Evolutionary conservation across 768 basidiomycete genomes (phyloP).

Genomic region (Boletus sp.): DNA sequence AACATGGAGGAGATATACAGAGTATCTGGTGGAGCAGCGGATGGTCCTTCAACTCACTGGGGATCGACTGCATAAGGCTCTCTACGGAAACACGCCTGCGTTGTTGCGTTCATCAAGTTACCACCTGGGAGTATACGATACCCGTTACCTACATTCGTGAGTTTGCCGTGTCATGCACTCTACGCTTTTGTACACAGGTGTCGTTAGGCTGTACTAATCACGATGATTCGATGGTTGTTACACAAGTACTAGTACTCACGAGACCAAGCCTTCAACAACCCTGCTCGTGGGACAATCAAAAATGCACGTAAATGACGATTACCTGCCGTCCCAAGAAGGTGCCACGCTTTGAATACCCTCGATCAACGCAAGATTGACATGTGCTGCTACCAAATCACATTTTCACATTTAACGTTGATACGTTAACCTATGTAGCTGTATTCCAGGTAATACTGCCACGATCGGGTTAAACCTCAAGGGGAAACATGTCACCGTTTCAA

Average conservation of each 20-base stretch:
- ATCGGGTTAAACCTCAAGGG: neutral
- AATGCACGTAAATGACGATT: constrained; percentile 11
- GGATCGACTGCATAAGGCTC: constrained; percentile 38
- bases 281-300: constrained; percentile 16
- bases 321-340: neutral
- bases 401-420: neutral
- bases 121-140: constrained; percentile 4
- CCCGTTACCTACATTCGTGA: constrained; percentile 12
- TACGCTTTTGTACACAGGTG: constrained; percentile 1
- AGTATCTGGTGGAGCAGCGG: constrained; percentile 50
- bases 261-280: constrained; percentile 4
- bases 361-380: neutral
- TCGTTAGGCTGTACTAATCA: neutral
- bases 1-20: constrained; percentile 61
- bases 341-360: constrained; percentile 2
- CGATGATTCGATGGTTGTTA: neutral
- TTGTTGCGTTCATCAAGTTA: constrained; percentile 4
- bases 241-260: constrained; percentile 2
- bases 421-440: neutral
- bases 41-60: constrained; percentile 52
- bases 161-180: neutral
- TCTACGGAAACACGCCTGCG: constrained; percentile 24
- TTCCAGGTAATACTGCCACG: neutral
- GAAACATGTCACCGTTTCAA: constrained; percentile 9
- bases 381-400: neutral